Percentiles rank a stretch among this genome's conserved stretches.
Conservation (phyloP, 495 filamentous ascomycete species). For the Opeltia flavorubescens region DNA sequence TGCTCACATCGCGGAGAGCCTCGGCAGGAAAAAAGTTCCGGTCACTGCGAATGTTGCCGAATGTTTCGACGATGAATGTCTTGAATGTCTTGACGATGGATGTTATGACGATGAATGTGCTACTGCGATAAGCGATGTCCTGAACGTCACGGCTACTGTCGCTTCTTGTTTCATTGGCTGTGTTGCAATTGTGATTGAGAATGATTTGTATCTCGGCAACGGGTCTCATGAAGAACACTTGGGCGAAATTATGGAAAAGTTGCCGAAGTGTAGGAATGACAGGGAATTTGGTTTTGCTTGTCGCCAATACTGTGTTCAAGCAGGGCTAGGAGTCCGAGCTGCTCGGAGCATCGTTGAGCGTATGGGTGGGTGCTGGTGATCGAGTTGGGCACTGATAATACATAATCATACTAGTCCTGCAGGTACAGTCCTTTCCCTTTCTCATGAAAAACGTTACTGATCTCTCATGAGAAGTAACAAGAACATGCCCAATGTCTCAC, state of each 20-base stretch:
- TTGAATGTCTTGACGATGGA: not conserved
- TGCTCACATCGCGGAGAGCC: conserved; percentile 4
- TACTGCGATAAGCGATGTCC: too few relatives aligned
- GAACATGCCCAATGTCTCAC: too few relatives aligned
- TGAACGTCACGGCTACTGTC: conserved; percentile 9
- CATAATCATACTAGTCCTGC: too few relatives aligned
- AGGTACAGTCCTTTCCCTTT: too few relatives aligned
- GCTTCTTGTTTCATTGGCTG: conserved; percentile 5
- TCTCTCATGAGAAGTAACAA: too few relatives aligned
- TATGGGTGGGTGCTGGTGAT: too few relatives aligned
- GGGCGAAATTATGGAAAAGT: conserved; percentile 5
- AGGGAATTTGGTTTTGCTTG: conserved; percentile 17
- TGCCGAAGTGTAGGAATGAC: conserved; percentile 17
- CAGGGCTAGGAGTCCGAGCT: not conserved
- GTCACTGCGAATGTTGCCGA: conserved; percentile 4
- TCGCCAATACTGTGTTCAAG: conserved; percentile 1
- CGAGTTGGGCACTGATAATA: too few relatives aligned
- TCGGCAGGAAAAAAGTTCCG: conserved; percentile 4
- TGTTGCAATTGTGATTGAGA: conserved; percentile 11
- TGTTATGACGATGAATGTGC: too few relatives aligned
- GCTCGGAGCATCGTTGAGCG: not conserved
- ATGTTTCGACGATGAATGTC: not conserved
- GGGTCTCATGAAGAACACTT: conserved; percentile 5
- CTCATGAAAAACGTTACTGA: too few relatives aligned
- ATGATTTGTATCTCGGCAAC: conserved; percentile 15